Conservation (phyloP, 2,329 filamentous ascomycete genomes). For the Lecanoromycetidae sp. region DNA sequence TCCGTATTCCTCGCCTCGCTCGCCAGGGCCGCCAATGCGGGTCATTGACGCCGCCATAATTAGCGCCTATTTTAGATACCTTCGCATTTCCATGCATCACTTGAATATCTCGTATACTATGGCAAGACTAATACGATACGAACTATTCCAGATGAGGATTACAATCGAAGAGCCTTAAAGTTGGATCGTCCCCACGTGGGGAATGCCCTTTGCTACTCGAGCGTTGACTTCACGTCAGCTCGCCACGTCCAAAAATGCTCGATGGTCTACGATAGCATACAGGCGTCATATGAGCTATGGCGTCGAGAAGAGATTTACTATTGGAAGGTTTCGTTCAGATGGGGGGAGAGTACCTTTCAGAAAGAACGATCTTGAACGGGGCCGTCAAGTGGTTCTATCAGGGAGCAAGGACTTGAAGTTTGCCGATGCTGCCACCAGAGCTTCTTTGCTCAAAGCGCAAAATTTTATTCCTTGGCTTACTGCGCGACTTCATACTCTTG, state of each 20-base stretch:
- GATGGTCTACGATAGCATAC: neutral
- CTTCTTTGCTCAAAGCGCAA: neutral
- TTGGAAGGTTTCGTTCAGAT: neutral
- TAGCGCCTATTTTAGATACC: too few relatives aligned
- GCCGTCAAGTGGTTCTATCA: neutral
- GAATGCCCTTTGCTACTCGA: slow-evolving; percentile 8
- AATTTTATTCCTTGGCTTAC: slow-evolving; percentile 9
- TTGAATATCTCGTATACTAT: too few relatives aligned
- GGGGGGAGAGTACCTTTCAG: neutral
- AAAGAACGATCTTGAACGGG: neutral
- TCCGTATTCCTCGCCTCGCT: too few relatives aligned
- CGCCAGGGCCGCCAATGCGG: too few relatives aligned
- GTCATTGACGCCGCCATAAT: too few relatives aligned
- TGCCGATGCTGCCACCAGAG: neutral
- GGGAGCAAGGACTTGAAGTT: neutral
- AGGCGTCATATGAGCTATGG: neutral
- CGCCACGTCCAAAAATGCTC: neutral
- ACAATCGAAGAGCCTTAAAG: neutral
- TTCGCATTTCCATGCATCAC: too few relatives aligned
- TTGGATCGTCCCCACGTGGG: slow-evolving; percentile 6
- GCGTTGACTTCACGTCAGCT: slow-evolving; percentile 14
- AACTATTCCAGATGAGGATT: too few relatives aligned
- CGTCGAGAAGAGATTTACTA: neutral
- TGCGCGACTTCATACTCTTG: slow-evolving; percentile 6
- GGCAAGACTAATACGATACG: too few relatives aligned